A percentile compares a stretch with the other conserved stretches of the same genome.
phyloP scores from a whole-genome alignment of 108 stramenopile species.

The Nitzschia palea region DNA sequence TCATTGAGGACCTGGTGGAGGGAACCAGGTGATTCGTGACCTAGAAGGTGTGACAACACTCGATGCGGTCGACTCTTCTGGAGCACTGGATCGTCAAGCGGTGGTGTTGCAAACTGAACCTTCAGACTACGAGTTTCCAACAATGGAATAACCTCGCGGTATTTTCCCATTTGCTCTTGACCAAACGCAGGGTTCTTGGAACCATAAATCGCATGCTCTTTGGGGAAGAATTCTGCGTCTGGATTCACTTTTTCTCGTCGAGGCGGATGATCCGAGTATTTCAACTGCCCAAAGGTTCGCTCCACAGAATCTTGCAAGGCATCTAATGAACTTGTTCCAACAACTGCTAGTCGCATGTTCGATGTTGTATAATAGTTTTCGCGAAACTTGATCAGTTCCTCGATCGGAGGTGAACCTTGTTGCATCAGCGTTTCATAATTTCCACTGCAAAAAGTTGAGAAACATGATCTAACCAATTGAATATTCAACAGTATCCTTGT shows the following conservation, averaged over 20 bases:
- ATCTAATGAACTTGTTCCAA: conserved; percentile 82
- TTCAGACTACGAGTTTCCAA: conserved; percentile 81
- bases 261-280: conserved; percentile 47
- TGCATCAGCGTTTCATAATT: conserved; percentile 87
- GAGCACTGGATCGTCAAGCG: conserved; percentile 74
- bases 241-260: conserved; percentile 41
- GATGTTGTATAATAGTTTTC: conserved; percentile 83
- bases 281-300: conserved; percentile 64
- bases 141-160: conserved; percentile 86
- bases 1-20: conserved; percentile 80
- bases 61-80: conserved; percentile 70
- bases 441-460: conserved; percentile 58
- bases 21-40: conserved; percentile 95
- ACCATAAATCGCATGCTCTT: conserved; percentile 69
- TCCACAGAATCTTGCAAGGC: conserved; percentile 75
- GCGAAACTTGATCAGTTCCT: conserved; percentile 68
- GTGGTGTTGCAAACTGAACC: conserved; percentile 89
- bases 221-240: conserved; percentile 44
- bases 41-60: conserved; percentile 90
- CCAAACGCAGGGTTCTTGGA: conserved; percentile 67
- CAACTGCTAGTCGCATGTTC: conserved; percentile 88
- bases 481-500: not conserved
- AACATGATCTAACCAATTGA: not conserved
- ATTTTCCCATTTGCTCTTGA: conserved; percentile 58
- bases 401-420: conserved; percentile 50